Evolutionary conservation across 2,329 filamentous ascomycete genomes (phyloP), one percentile per base, ranked within the genome.

Genomic region (Penicillium palitans): DNA sequence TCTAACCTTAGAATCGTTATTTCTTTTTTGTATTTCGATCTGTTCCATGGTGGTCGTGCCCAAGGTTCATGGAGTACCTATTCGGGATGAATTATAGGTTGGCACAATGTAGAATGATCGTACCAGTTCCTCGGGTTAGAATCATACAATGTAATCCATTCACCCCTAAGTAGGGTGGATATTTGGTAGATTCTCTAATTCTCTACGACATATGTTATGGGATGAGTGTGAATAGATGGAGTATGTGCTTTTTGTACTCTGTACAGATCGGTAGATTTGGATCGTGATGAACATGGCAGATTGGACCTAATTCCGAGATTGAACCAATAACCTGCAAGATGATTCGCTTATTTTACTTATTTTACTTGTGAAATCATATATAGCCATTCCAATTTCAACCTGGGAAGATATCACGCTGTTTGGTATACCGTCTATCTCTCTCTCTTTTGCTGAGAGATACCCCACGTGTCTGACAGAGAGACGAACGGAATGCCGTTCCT

Each of bases 381-480:
- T 21, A 15, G 8, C 33, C 7, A 17, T n/a, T 40, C 17, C n/a
- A 15, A 13, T 19, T 37, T 9, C 39, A 35, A 31, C 12, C 19
- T 53, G 13, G 8, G 12, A 25, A n/a, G n/a, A 33, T 31, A 8
- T 27, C 25, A 7, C 8, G 6, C 25, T 27, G 7, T 27, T 27
- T 27, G 8, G 29, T 12, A 10, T 31, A 31, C 29, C 7, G 25
- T 31, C 0, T 31, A 13, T 57, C n/a, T 31, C 40, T 31, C 40
- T 31, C 24, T 53, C 17, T 15, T 41, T 21, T 29, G 31, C 29
- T 19, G 33, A 24, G 35, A 45, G 46, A 39, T 45, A 27, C 8
- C 40, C 59, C 61, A 65, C 61, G 61, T 65, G 63, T 64, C 63
- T 65, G 61, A 61, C 55, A 60, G 51, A 45, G 51, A 45, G 15